Base-by-base conservation (phyloP, 139 green algal species). In the Picochlorum sp. region DNA sequence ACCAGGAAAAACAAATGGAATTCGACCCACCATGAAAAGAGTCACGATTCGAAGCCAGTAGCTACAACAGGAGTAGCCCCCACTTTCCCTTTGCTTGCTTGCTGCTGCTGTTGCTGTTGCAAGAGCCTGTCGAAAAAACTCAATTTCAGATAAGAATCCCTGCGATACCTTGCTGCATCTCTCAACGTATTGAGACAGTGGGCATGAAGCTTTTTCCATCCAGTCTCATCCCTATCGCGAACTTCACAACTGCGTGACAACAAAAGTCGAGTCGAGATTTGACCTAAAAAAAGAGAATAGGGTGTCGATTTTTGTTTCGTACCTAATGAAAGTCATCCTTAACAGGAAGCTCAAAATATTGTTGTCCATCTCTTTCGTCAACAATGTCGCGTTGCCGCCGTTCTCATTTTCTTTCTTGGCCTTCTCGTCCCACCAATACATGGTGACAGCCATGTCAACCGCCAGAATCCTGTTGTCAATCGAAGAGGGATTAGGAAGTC, bases 281-380 rank as follows among this genome's bases (percentile, higher is more conserved):
- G 49, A 65, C 24, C 26, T 5, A 24, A 23, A 52, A 28, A 28
- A 28, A 28, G 24, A 28, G 2, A 52, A 38, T 20, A 52, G 9
- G 34, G 34, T 41, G 34, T 41, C 71, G 9, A 62, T 62, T 14
- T 80, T 54, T 26, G 45, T 20, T 21, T 20, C 47, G 7, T 21
- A 54, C 47, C 47, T 80, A 10, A 92, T 28, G 64, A 95, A 92
- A 1, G 73, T 71, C 71, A 96, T 88, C 54, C 91, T 85, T 37
- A 88, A 72, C 21, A 98, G 63, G 72, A 98, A 98, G 68, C 84
- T 94, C 24, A 96, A 65, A 30, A 98, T 63, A 63, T 83, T 79
- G 38, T 94, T 83, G 37, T 86, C 75, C 89, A 92, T 95, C 2
- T 59, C 59, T 6, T 65, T 59, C 2, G 61, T 77, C 23, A 80